Percentiles rank a stretch among this genome's conserved stretches.
Conservation (phyloP, 768 basidiomycete species). For the Trametes gibbosa region DNA sequence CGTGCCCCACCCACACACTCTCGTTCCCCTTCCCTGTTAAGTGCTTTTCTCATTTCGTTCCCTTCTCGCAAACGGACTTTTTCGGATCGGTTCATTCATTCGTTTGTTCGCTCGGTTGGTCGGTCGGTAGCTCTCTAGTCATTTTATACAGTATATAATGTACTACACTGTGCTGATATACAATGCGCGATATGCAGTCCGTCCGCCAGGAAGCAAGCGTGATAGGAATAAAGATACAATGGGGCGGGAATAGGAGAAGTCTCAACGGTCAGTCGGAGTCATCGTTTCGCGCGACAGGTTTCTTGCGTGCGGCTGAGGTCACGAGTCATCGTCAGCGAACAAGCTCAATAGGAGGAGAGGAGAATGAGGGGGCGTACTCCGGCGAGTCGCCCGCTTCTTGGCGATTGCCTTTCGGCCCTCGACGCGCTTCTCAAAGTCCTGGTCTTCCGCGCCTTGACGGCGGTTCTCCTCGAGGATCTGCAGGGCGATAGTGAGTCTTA, state of each 20-base stretch:
- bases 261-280: slow-evolving; percentile 6
- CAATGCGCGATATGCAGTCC: background rate
- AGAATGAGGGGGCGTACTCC: slow-evolving; percentile 32
- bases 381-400: slow-evolving; percentile 61
- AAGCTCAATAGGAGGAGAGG: no score
- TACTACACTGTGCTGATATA: background rate
- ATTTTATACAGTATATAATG: slow-evolving; percentile 8
- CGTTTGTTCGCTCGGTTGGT: background rate
- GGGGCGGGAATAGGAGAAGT: background rate
- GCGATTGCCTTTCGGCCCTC: slow-evolving; percentile 80
- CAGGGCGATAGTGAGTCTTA: background rate
- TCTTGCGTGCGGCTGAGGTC: slow-evolving; percentile 16
- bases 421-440: slow-evolving; percentile 84
- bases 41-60: background rate
- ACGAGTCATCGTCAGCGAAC: background rate
- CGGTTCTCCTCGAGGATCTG: slow-evolving; percentile 85
- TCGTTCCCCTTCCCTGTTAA: background rate
- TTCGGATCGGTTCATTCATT: background rate
- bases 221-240: background rate
- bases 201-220: background rate
- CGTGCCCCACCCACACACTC: background rate
- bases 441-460: slow-evolving; percentile 86
- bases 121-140: slow-evolving; percentile 6
- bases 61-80: background rate
- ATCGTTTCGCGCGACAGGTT: slow-evolving; percentile 4